Evolutionary conservation across 2,329 filamentous ascomycete species (phyloP).

Genomic region (Neodidymelliopsis sp.): DNA sequence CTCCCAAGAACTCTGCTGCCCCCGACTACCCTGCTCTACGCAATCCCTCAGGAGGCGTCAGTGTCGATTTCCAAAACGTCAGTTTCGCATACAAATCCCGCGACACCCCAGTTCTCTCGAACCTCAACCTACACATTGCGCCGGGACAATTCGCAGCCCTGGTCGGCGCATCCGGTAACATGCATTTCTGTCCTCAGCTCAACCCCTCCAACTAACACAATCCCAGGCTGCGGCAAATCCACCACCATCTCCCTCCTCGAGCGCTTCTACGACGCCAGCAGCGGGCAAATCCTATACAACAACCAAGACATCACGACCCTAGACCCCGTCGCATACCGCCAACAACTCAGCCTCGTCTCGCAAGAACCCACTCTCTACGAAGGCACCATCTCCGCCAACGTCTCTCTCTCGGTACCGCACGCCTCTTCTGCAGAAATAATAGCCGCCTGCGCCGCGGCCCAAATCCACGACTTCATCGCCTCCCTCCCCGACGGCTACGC

Average conservation of each 20-base stretch:
- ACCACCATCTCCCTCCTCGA: constrained; percentile 92
- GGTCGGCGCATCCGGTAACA: constrained; percentile 69
- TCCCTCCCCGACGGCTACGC: constrained; percentile 47
- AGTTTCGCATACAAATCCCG: constrained; percentile 93
- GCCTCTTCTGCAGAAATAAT: too few species aligned
- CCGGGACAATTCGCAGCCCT: constrained; percentile 75
- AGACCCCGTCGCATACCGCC: constrained; percentile 50
- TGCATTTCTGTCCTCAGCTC: too few species aligned
- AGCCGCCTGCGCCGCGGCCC: constrained; percentile 43
- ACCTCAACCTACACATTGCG: constrained; percentile 54
- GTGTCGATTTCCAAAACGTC: constrained; percentile 88
- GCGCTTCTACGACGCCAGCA: constrained; percentile 89
- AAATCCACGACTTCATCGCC: constrained; percentile 50
- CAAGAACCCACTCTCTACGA: constrained; percentile 58
- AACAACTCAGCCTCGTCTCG: constrained; percentile 53
- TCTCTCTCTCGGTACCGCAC: constrained; percentile 45
- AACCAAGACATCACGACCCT: constrained; percentile 47
- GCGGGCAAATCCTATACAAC: constrained; percentile 72
- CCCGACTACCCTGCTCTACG: constrained; percentile 21
- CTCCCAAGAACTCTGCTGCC: constrained; percentile 16
- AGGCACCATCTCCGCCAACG: constrained; percentile 52
- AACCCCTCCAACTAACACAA: too few species aligned
- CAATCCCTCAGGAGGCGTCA: constrained; percentile 24
- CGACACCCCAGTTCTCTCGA: constrained; percentile 69
- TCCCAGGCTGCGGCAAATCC: constrained; percentile 85